phyloP scores from a whole-genome alignment of 176 grass and related monocot species.

The Bromus sterilis region DNA sequence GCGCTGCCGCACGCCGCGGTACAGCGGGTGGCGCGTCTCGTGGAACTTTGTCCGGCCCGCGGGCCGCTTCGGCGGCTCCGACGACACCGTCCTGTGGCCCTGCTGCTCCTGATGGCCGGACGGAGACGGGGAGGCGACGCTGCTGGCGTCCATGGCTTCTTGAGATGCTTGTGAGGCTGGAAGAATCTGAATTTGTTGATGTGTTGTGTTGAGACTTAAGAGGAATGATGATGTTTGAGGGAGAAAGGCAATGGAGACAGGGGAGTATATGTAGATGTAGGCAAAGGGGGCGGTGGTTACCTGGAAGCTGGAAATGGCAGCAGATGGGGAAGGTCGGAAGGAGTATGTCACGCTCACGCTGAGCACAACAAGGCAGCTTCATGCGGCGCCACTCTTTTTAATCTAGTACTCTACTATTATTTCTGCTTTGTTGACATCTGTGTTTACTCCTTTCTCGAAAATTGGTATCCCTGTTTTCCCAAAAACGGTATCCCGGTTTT shows the following conservation, averaged over 20 bases:
- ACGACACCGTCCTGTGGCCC: conserved; percentile 37
- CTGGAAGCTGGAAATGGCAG: too few relatives aligned
- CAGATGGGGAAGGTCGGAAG: too few relatives aligned
- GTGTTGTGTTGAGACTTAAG: background rate
- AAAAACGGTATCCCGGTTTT: too few relatives aligned
- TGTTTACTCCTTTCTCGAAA: too few relatives aligned
- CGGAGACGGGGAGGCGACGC: background rate
- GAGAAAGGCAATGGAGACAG: background rate
- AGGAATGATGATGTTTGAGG: too few relatives aligned
- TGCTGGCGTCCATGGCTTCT: background rate
- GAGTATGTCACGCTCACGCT: too few relatives aligned
- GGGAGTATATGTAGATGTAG: background rate
- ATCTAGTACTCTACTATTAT: too few relatives aligned
- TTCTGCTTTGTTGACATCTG: too few relatives aligned
- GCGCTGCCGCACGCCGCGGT: conserved; percentile 47
- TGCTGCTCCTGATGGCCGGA: background rate
- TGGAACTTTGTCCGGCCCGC: conserved; percentile 67
- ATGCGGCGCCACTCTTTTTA: too few relatives aligned
- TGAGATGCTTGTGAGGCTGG: background rate
- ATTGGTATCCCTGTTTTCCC: too few relatives aligned
- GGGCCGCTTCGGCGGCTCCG: conserved; percentile 53
- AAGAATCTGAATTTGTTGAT: background rate
- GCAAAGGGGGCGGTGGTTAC: too few relatives aligned
- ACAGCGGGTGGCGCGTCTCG: conserved; percentile 74
- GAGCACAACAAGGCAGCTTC: too few relatives aligned